Percentiles rank a stretch among this genome's conserved stretches.
Evolutionary conservation across 331 rosid genomes (phyloP).

Genomic region (Quercus phellos): DNA sequence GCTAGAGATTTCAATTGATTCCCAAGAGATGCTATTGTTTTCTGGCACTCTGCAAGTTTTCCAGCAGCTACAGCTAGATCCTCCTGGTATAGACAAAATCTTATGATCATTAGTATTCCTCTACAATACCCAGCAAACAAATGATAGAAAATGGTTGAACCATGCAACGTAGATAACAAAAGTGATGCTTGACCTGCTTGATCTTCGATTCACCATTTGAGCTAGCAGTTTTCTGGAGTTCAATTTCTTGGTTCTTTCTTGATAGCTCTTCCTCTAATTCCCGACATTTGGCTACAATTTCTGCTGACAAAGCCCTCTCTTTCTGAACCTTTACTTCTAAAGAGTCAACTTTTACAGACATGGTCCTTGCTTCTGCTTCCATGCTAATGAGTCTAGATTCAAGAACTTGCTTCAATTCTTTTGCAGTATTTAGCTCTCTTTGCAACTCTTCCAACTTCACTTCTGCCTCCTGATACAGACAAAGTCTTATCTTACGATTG

Average conservation of each 20-base stretch:
- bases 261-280: slow-evolving; percentile 57
- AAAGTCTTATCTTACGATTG: too few species aligned
- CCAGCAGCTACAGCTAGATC: slow-evolving; percentile 80
- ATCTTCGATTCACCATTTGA: slow-evolving; percentile 56
- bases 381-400: slow-evolving; percentile 53
- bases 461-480: slow-evolving; percentile 28
- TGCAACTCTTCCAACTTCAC: slow-evolving; percentile 53
- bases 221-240: slow-evolving; percentile 32
- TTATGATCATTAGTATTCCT: slow-evolving; percentile 9
- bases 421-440: slow-evolving; percentile 46
- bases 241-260: slow-evolving; percentile 48
- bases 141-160: not conserved
- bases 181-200: slow-evolving; percentile 62
- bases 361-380: slow-evolving; percentile 49
- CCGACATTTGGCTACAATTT: slow-evolving; percentile 42
- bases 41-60: slow-evolving; percentile 90
- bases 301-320: slow-evolving; percentile 49
- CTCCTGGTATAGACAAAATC: slow-evolving; percentile 49
- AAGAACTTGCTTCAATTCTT: slow-evolving; percentile 39
- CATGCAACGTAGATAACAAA: slow-evolving; percentile 4
- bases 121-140: not conserved
- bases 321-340: slow-evolving; percentile 54
- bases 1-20: slow-evolving; percentile 80
- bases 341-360: slow-evolving; percentile 41
- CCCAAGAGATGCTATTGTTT: slow-evolving; percentile 88